phyloP scores from a whole-genome alignment of 1,284 basidiomycete genomes.

The Ceratobasidium sp. region DNA sequence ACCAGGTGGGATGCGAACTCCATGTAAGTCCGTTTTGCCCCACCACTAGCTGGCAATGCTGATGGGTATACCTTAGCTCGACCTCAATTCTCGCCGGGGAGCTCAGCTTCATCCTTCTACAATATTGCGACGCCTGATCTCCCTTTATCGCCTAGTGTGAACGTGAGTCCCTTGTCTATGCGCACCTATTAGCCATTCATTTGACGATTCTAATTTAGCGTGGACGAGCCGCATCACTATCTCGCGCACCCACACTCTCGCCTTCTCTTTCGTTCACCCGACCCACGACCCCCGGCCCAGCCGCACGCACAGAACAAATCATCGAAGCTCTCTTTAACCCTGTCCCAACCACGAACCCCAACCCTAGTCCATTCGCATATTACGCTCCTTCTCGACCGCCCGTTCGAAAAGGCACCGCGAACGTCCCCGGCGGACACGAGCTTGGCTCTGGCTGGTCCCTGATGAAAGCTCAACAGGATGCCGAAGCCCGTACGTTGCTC shows the following conservation, averaged over 20 bases:
- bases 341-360: constrained; percentile 41
- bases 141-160: constrained; percentile 12
- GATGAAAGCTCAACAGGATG: constrained; percentile 36
- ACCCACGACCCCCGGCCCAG: constrained; percentile 59
- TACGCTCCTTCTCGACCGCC: constrained; percentile 35
- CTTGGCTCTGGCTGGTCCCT: constrained; percentile 34
- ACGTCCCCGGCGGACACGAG: constrained; percentile 7
- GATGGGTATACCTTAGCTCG: constrained; percentile 24
- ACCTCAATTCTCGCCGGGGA: constrained; percentile 11
- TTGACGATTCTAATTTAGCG: constrained; percentile 13
- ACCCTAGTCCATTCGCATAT: constrained; percentile 39
- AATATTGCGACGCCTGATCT: constrained; percentile 27
- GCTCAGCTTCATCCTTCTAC: constrained; percentile 27
- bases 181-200: too few species aligned
- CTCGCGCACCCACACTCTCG: constrained; percentile 22
- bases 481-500: constrained; percentile 17
- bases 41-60: constrained; percentile 3
- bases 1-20: constrained; percentile 41
- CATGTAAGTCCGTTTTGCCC: constrained; percentile 27
- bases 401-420: constrained; percentile 22
- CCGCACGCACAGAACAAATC: constrained; percentile 67
- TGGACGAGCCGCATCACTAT: constrained; percentile 38
- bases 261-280: constrained; percentile 41
- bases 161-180: constrained; percentile 24
- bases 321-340: constrained; percentile 85